Conservation (phyloP, 1,139 yeast species). For the Hansenula lynferdii region DNA sequence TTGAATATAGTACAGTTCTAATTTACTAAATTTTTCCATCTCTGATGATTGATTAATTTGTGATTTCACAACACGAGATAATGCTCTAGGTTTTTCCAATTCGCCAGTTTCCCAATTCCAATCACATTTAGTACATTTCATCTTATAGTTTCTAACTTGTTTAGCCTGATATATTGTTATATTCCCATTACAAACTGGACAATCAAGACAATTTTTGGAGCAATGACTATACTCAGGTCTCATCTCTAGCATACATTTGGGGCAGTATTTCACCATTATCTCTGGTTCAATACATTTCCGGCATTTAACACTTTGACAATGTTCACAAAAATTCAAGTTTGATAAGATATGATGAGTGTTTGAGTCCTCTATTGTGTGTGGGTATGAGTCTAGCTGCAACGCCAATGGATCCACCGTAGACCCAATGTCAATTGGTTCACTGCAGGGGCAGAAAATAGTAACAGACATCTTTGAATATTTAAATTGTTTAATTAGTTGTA, state of each 20-base stretch:
- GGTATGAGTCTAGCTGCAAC: constrained; percentile 2
- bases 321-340: constrained; percentile 17
- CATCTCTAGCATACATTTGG: constrained; percentile 20
- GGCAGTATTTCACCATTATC: constrained; percentile 19
- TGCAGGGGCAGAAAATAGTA: constrained; percentile 8
- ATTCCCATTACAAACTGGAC: constrained; percentile 17
- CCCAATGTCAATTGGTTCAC: constrained; percentile 3
- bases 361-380: constrained; percentile 13
- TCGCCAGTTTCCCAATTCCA: constrained; percentile 24
- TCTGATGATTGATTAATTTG: constrained; percentile 4
- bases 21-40: constrained; percentile 6
- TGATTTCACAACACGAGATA: constrained; percentile 20
- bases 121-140: constrained; percentile 25
- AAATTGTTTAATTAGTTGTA: too few relatives aligned
- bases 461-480: too few relatives aligned
- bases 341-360: constrained; percentile 15
- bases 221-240: constrained; percentile 18
- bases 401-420: neutral
- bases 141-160: constrained; percentile 3
- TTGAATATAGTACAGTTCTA: constrained; percentile 17
- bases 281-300: constrained; percentile 21
- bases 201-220: constrained; percentile 21
- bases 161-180: constrained; percentile 7
- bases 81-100: constrained; percentile 24
- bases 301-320: constrained; percentile 21